A percentile compares a stretch with the other conserved stretches of the same genome.
Evolutionary conservation across 352 stramenopile species (phyloP).

Genomic region (Phytophthora kernoviae): DNA sequence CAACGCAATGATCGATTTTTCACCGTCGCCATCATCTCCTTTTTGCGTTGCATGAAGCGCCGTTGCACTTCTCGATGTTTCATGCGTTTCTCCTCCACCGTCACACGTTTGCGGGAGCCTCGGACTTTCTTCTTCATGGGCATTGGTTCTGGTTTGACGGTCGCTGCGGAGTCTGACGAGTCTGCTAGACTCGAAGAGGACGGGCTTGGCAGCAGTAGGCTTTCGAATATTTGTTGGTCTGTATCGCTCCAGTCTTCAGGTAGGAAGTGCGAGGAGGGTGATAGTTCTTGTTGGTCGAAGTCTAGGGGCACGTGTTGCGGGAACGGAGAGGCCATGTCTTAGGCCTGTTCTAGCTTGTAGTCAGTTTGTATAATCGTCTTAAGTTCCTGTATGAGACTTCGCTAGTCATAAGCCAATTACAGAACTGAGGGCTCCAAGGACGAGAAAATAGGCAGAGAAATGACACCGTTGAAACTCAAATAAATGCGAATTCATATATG

Average conservation of each 20-base stretch:
- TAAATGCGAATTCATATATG: too few relatives aligned
- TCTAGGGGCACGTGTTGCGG: conserved; percentile 9
- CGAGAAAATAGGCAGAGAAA: too few relatives aligned
- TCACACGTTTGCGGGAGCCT: conserved; percentile 27
- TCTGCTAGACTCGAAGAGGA: conserved; percentile 22
- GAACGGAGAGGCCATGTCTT: conserved; percentile 33
- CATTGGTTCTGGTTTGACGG: conserved; percentile 5
- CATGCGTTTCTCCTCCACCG: conserved; percentile 46
- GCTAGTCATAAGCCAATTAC: too few relatives aligned
- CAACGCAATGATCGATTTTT: conserved; percentile 38
- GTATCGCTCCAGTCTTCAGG: conserved; percentile 47
- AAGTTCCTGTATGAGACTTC: too few relatives aligned
- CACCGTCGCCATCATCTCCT: conserved; percentile 38
- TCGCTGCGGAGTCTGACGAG: conserved; percentile 19
- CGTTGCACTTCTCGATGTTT: conserved; percentile 60
- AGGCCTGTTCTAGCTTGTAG: too few relatives aligned
- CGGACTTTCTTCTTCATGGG: conserved; percentile 26
- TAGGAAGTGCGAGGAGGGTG: conserved; percentile 15
- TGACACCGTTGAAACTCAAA: too few relatives aligned
- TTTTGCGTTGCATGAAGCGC: conserved; percentile 61
- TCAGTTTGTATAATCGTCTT: too few relatives aligned
- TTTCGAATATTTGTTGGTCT: conserved; percentile 57
- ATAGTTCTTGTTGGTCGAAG: conserved; percentile 26
- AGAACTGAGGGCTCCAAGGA: too few relatives aligned
- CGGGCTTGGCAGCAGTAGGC: conserved; percentile 35